Conservation (phyloP, 2,329 filamentous ascomycete species). For the Madurella fahalii region DNA sequence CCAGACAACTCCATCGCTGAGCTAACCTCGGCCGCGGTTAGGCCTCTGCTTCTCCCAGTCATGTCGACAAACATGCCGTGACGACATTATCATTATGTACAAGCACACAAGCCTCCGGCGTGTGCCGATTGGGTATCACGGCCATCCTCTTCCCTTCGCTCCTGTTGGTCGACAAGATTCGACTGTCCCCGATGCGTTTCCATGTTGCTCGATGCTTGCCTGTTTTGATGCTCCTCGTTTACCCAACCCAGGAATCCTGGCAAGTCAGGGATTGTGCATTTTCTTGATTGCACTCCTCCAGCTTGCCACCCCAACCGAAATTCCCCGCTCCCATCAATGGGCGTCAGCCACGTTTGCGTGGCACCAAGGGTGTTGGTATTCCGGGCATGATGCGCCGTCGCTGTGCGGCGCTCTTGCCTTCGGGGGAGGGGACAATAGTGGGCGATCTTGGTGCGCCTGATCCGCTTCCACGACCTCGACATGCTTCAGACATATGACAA, state of each 20-base stretch:
- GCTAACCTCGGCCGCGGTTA: not conserved
- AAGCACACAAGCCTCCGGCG: conserved; percentile 1
- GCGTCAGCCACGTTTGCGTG: conserved; percentile 4
- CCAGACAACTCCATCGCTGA: not conserved
- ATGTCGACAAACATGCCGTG: not conserved
- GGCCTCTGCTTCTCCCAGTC: not conserved
- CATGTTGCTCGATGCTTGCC: not conserved
- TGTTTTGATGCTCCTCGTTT: conserved; percentile 7
- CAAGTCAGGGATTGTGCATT: conserved; percentile 10
- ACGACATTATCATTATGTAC: not conserved
- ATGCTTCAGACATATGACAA: not conserved
- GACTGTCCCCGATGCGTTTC: not conserved
- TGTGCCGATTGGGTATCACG: not conserved
- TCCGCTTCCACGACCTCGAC: conserved; percentile 5
- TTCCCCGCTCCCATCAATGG: not conserved
- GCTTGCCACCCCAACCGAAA: conserved; percentile 1
- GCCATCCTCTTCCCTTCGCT: not conserved
- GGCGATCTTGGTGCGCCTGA: conserved; percentile 9
- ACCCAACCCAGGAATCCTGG: conserved; percentile 7
- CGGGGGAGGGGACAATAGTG: conserved; percentile 2
- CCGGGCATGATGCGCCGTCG: conserved; percentile 8
- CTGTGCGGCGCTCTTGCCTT: conserved; percentile 10
- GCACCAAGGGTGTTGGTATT: conserved; percentile 1
- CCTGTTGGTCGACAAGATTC: not conserved
- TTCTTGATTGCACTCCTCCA: conserved; percentile 9